phyloP scores from a whole-genome alignment of 345 rosid species.

The Cardamine resedifolia region DNA sequence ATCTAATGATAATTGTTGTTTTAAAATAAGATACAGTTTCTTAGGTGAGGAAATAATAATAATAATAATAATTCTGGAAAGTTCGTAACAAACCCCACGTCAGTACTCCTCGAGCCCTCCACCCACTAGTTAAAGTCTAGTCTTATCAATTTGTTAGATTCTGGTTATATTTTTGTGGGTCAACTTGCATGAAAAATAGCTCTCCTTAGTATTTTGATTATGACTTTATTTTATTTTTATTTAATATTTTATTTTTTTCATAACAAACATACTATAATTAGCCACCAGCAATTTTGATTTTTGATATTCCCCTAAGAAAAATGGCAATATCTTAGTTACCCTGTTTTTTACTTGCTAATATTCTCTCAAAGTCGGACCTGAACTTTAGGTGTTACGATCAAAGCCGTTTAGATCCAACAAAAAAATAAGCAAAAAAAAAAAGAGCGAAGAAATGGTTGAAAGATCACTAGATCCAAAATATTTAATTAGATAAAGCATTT shows the following conservation, averaged over 20 bases:
- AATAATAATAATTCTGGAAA: slow-evolving; percentile 20
- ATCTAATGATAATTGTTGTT: background rate
- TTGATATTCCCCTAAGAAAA: background rate
- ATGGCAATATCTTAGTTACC: background rate
- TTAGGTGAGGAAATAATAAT: background rate
- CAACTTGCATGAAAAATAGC: slow-evolving; percentile 35
- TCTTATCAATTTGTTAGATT: slow-evolving; percentile 37
- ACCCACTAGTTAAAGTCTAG: slow-evolving; percentile 31
- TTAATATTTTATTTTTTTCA: background rate
- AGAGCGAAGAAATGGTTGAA: background rate
- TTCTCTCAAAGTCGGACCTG: background rate
- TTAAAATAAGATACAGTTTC: background rate
- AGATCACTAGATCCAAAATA: background rate
- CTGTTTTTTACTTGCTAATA: background rate
- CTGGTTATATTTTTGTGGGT: slow-evolving; percentile 39
- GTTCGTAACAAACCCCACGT: slow-evolving; percentile 35
- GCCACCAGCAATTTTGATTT: background rate
- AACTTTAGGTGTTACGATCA: no score
- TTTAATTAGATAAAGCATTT: background rate
- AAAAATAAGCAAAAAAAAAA: no score
- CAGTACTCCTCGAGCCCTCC: slow-evolving; percentile 69
- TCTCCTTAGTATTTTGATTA: slow-evolving; percentile 4
- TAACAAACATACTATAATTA: background rate
- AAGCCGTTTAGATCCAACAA: no score
- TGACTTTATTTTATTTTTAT: background rate